Evolutionary conservation across 805 yeast genomes (phyloP).

Genomic region (Blastobotrys terrestris): DNA sequence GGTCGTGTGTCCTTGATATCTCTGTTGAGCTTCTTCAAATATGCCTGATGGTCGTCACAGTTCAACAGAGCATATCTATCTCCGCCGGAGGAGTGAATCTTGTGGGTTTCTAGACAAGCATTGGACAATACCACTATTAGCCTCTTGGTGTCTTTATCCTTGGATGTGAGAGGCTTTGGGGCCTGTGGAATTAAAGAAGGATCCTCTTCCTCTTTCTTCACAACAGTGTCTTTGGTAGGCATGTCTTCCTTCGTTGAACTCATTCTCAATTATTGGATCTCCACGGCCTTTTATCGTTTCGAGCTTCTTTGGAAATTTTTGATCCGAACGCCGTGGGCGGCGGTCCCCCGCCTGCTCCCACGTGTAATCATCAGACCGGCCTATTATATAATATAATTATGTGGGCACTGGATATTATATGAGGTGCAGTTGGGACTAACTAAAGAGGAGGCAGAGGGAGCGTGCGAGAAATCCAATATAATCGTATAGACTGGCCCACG

Average conservation of each 20-base stretch:
- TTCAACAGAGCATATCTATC: conserved; percentile 90
- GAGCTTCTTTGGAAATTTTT: neutral
- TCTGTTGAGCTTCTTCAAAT: conserved; percentile 90
- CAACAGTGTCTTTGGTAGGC: neutral
- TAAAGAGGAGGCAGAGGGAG: too few relatives aligned
- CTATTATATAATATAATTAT: too few relatives aligned
- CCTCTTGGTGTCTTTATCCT: conserved; percentile 80
- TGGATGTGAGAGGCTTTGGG: conserved; percentile 73
- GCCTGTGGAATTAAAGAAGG: conserved; percentile 85
- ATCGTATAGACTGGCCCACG: too few relatives aligned
- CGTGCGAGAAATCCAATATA: too few relatives aligned
- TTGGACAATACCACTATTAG: conserved; percentile 91
- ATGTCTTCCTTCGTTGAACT: neutral
- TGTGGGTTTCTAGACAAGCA: conserved; percentile 94
- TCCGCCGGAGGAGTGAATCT: conserved; percentile 69
- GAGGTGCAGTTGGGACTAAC: too few relatives aligned
- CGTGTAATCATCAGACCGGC: neutral
- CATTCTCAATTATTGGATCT: neutral
- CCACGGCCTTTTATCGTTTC: neutral
- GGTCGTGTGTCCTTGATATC: conserved; percentile 98
- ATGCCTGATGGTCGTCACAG: conserved; percentile 98
- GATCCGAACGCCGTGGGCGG: neutral
- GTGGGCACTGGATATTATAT: too few relatives aligned
- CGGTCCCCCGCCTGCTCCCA: neutral
- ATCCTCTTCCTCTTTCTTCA: conserved; percentile 14